Conservation (phyloP, 1,139 yeast genomes). For the Kodamaea ohmeri region DNA sequence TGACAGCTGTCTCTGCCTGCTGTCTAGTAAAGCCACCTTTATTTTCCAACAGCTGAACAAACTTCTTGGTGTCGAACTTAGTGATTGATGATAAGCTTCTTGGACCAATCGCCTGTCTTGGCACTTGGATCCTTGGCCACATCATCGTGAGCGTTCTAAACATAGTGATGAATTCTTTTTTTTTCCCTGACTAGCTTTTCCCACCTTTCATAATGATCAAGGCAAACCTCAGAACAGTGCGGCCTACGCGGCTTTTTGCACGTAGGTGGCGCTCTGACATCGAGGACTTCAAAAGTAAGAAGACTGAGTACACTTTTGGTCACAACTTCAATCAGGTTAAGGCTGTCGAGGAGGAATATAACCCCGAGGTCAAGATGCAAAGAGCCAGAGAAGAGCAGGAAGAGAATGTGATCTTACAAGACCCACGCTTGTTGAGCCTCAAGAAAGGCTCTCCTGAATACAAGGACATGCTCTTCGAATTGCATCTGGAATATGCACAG, state of each 20-base stretch:
- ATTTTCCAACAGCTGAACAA: constrained; percentile 63
- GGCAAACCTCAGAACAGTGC: background rate
- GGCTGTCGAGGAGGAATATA: constrained; percentile 17
- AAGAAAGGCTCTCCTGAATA: constrained; percentile 39
- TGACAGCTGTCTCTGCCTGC: constrained; percentile 81
- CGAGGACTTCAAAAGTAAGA: constrained; percentile 40
- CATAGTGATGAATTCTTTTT: constrained; percentile 1
- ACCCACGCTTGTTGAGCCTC: constrained; percentile 34
- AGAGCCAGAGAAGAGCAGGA: constrained; percentile 13
- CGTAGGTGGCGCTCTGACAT: constrained; percentile 18
- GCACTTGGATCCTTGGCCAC: background rate
- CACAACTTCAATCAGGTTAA: constrained; percentile 22
- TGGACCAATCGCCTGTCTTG: background rate
- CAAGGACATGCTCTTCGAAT: constrained; percentile 29
- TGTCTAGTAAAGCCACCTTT: constrained; percentile 68
- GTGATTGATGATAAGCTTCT: constrained; percentile 36
- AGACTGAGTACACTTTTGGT: constrained; percentile 37
- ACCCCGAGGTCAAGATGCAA: constrained; percentile 4
- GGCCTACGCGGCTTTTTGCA: background rate
- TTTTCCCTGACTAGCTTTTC: no score
- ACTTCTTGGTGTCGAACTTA: constrained; percentile 75
- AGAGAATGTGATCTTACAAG: constrained; percentile 22
- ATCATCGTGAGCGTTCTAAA: background rate
- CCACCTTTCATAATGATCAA: background rate
- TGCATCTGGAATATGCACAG: constrained; percentile 29